Evolutionary conservation across 1,139 yeast genomes (phyloP), one percentile per base, ranked within the genome.

Genomic region (Candida glucosophila): DNA sequence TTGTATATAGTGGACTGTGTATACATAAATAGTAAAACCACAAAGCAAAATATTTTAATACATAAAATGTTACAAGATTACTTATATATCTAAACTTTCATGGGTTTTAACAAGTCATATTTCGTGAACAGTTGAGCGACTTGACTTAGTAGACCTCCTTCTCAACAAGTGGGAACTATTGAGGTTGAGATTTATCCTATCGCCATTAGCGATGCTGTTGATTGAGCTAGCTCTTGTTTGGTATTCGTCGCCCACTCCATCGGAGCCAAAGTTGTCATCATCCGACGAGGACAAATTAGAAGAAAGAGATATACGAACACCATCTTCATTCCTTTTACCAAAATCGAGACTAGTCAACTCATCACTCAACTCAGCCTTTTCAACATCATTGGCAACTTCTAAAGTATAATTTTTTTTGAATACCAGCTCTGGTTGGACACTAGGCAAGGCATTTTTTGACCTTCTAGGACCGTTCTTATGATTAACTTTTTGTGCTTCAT

Each of bases 191-290:
- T 67, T 61, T 31, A 64, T 64, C 32, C 62, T 63, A 30, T 55
- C 65, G 16, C 61, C 64, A 33, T 45, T 60, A 16, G 48, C 47
- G 12, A 64, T 64, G 9, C 59, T 52, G 11, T 61, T 58, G 3
- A 62, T 53, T 4, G 66, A 57, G n/a, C 64, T 55, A 12, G 67
- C 62, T 25, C 69, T 44, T 1, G 70, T 63, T 30, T 55, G 66
- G 31, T 50, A 52, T 22, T 44, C 51, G 13, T 34, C 47, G 18
- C 36, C 47, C 23, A 41, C 41, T 4, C 41, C 47, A 19, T 36
- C 41, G 13, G 44, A 47, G 21, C 37, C 34, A 6, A 44, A 33
- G 15, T 38, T 33, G 5, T 41, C 33, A 16, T 42, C 43, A 23
- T 42, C 48, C 12, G 34, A 25, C 8, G 33, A 22, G 20, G 29